Evolutionary conservation across 495 filamentous ascomycete species (phyloP).

Genomic region (Apodospora peruviana): DNA sequence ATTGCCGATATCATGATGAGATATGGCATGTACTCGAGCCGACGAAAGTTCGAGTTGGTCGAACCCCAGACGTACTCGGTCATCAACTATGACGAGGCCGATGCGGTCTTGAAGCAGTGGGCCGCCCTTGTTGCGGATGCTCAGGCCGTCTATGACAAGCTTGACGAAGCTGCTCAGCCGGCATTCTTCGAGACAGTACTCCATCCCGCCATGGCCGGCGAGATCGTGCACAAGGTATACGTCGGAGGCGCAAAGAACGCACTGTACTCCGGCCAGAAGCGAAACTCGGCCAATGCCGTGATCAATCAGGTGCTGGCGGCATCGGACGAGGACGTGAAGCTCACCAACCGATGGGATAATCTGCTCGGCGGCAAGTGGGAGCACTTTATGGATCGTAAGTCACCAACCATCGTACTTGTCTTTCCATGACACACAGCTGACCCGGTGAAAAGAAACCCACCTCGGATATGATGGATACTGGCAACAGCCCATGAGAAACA

Average conservation of each 20-base stretch:
- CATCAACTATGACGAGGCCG: conserved; percentile 68
- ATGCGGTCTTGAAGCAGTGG: conserved; percentile 61
- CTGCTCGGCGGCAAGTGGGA: conserved; percentile 67
- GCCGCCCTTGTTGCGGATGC: conserved; percentile 46
- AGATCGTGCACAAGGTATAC: conserved; percentile 57
- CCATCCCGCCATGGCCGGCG: conserved; percentile 59
- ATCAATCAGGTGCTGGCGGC: conserved; percentile 52
- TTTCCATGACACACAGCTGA: not conserved
- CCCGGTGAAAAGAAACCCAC: conserved; percentile 39
- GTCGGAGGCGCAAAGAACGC: conserved; percentile 56
- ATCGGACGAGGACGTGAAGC: conserved; percentile 56
- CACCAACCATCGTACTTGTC: not conserved
- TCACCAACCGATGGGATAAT: conserved; percentile 58
- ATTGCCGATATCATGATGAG: conserved; percentile 53
- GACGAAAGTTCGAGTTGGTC: conserved; percentile 65
- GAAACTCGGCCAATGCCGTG: conserved; percentile 59
- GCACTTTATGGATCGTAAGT: conserved; percentile 61
- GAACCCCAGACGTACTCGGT: conserved; percentile 58
- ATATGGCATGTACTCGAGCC: conserved; percentile 56
- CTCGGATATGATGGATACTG: conserved; percentile 50
- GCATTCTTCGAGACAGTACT: conserved; percentile 68
- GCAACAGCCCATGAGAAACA: conserved; percentile 70
- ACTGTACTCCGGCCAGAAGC: conserved; percentile 57
- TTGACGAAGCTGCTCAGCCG: conserved; percentile 42
- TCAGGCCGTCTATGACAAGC: conserved; percentile 48